Conservation (phyloP, 805 yeast species). For the Lachancea thermotolerans region DNA sequence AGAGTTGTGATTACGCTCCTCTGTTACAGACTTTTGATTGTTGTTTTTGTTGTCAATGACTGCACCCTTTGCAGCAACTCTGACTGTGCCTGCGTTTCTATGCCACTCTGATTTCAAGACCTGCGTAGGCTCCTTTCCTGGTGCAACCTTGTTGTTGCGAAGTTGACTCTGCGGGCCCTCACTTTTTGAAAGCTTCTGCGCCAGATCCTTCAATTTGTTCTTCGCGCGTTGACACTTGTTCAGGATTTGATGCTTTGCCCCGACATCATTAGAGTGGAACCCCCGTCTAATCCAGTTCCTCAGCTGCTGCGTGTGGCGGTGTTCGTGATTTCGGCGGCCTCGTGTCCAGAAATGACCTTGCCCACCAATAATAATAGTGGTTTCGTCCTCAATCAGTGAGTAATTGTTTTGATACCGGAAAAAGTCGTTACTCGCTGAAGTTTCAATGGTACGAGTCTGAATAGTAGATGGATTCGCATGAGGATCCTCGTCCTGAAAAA, state of each 20-base stretch:
- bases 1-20: background rate
- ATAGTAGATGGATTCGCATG: background rate
- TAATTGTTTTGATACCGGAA: background rate
- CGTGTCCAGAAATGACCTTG: constrained; percentile 3
- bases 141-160: background rate
- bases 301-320: constrained; percentile 1
- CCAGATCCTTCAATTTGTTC: background rate
- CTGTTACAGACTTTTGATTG: background rate
- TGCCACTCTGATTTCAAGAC: background rate
- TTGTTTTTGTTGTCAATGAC: background rate
- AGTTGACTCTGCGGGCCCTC: background rate
- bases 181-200: constrained; percentile 1
- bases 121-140: background rate
- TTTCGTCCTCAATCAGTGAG: constrained; percentile 5
- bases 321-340: background rate
- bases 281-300: constrained; percentile 5
- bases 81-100: background rate
- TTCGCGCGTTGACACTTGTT: constrained; percentile 6
- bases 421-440: background rate
- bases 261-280: constrained; percentile 2
- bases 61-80: background rate
- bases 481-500: constrained; percentile 6
- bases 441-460: constrained; percentile 5
- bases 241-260: background rate
- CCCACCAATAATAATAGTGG: constrained; percentile 1